A percentile compares a stretch with the other conserved stretches of the same genome.
Conservation (phyloP, 768 basidiomycete genomes). For the Candolleomyces efflorescens region DNA sequence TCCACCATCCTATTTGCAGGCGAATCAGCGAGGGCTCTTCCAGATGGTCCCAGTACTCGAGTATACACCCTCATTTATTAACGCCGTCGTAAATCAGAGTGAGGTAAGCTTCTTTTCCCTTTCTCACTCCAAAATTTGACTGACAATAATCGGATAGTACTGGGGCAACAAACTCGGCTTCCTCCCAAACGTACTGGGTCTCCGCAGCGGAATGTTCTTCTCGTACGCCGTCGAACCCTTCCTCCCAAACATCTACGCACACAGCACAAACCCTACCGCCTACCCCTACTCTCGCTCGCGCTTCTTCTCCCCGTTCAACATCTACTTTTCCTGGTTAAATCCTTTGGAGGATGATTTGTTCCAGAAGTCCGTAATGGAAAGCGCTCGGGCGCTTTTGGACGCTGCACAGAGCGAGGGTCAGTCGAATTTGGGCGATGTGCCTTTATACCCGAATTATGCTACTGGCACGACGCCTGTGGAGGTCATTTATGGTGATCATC, state of each 20-base stretch:
- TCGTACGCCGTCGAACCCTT: slow-evolving; percentile 52
- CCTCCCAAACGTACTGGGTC: slow-evolving; percentile 14
- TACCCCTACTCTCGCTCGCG: slow-evolving; percentile 40
- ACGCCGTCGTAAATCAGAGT: slow-evolving; percentile 42
- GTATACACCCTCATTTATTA: slow-evolving; percentile 31
- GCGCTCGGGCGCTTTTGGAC: slow-evolving; percentile 33
- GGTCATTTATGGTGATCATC: slow-evolving; percentile 46
- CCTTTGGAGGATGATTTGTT: slow-evolving; percentile 35
- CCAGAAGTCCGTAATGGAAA: slow-evolving; percentile 33
- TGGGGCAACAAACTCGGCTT: slow-evolving; percentile 34
- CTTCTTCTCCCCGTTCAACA: slow-evolving; percentile 41
- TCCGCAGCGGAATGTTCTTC: slow-evolving; percentile 26
- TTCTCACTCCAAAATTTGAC: too few species aligned
- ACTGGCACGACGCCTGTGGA: slow-evolving; percentile 45
- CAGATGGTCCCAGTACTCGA: slow-evolving; percentile 38
- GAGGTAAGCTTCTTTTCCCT: slow-evolving; percentile 12
- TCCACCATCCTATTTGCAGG: too few species aligned
- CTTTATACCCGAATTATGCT: slow-evolving; percentile 61
- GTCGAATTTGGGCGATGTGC: slow-evolving; percentile 25
- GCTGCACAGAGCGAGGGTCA: slow-evolving; percentile 38
- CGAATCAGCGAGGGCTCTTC: slow-evolving; percentile 17
- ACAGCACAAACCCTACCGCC: slow-evolving; percentile 35
- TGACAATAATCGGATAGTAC: slow-evolving; percentile 30
- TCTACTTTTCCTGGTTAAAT: slow-evolving; percentile 42
- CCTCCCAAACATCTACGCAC: slow-evolving; percentile 35